phyloP scores from a whole-genome alignment of 768 basidiomycete genomes.

The Tulasnella sp. region DNA sequence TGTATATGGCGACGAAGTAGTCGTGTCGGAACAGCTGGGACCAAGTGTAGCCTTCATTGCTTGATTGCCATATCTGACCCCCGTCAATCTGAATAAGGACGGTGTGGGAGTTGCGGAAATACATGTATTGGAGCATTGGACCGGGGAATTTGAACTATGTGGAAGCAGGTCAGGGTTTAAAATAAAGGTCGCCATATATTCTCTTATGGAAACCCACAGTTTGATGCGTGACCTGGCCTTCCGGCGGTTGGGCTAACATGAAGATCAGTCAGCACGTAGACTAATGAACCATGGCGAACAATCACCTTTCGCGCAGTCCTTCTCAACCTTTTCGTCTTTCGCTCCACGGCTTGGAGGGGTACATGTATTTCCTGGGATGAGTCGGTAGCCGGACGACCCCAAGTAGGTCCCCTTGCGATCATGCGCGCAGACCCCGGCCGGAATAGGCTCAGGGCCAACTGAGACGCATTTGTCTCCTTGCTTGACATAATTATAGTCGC shows the following conservation, averaged over 20 bases:
- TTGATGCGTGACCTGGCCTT: constrained; percentile 75
- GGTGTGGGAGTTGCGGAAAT: constrained; percentile 83
- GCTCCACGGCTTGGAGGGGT: constrained; percentile 51
- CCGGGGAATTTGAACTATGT: constrained; percentile 63
- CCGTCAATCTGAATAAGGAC: constrained; percentile 79
- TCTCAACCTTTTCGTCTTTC: constrained; percentile 67
- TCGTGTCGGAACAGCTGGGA: constrained; percentile 56
- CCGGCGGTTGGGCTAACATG: constrained; percentile 63
- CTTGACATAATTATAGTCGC: constrained; percentile 86
- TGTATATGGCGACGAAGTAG: constrained; percentile 77
- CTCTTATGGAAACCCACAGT: constrained; percentile 47
- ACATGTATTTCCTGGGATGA: constrained; percentile 92
- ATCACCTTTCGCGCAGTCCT: constrained; percentile 74
- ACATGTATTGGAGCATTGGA: constrained; percentile 68
- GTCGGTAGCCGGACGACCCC: constrained; percentile 89
- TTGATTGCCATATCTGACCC: constrained; percentile 84
- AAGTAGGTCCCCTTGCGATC: constrained; percentile 58
- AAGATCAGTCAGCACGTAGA: neutral
- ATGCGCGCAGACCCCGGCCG: constrained; percentile 61
- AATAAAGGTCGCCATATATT: neutral
- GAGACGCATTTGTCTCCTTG: constrained; percentile 73
- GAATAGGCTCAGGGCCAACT: constrained; percentile 83
- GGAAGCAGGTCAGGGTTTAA: neutral
- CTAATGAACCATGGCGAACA: neutral
- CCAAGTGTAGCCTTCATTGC: constrained; percentile 95